These are phyloP conservation scores for Colletotrichum sp. DNA, from an alignment of 2,329 filamentous ascomycete species.

Conservation along the genomic window DNA sequence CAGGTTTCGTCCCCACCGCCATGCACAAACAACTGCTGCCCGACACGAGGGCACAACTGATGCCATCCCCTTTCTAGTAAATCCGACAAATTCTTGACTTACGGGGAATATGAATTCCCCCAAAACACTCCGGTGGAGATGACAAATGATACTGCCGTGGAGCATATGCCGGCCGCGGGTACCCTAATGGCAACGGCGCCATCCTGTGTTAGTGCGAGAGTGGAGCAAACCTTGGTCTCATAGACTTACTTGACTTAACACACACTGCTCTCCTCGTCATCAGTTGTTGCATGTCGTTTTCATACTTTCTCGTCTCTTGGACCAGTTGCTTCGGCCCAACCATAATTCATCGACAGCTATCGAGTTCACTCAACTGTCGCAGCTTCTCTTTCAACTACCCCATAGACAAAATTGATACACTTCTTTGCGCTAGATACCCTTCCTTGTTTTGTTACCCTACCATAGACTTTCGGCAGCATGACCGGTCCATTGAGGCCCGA, in stretches of 20 bases:
- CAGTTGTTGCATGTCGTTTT: not conserved
- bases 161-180: not conserved
- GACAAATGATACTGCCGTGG: slow-evolving; percentile 8
- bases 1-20: not conserved
- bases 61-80: not conserved
- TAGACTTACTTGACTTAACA: not conserved
- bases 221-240: not conserved
- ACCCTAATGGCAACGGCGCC: not conserved
- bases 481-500: not conserved
- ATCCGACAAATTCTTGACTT: not conserved
- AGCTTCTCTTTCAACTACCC: not conserved
- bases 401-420: not conserved
- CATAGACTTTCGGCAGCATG: not conserved
- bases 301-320: not conserved
- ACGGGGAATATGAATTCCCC: not conserved
- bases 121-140: not conserved
- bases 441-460: not conserved
- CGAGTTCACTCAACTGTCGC: not conserved
- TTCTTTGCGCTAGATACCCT: not conserved
- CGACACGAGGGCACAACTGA: not conserved
- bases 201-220: not conserved
- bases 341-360: not conserved
- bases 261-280: not conserved
- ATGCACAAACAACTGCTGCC: not conserved
- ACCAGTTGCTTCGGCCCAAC: not conserved